phyloP scores from a whole-genome alignment of 129 eudicot genomes.

The Erigeron canadensis region DNA sequence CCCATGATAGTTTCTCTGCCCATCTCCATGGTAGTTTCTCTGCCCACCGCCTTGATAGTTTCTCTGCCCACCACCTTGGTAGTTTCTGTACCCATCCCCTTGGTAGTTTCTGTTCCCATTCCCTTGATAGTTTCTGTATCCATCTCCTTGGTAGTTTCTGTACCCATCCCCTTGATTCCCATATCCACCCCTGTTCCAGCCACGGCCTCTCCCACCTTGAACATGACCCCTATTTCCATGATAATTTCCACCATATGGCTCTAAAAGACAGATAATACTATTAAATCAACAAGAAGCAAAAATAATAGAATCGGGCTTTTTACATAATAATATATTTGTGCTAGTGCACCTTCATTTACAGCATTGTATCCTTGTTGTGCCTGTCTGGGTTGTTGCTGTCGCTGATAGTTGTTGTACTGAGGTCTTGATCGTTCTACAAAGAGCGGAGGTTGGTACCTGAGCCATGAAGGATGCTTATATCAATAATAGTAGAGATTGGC shows the following conservation, averaged over 20 bases:
- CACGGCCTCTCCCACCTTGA: constrained; percentile 78
- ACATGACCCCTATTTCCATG: constrained; percentile 48
- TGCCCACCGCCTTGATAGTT: constrained; percentile 35
- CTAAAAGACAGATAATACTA: constrained; percentile 32
- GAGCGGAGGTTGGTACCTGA: constrained; percentile 93
- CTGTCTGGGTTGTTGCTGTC: constrained; percentile 59
- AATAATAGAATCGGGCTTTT: neutral
- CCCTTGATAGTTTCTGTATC: constrained; percentile 9
- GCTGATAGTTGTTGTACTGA: constrained; percentile 51
- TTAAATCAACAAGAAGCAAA: neutral
- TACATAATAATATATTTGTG: neutral
- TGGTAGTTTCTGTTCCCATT: neutral
- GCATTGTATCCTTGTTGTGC: constrained; percentile 47
- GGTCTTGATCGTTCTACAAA: constrained; percentile 60
- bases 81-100: constrained; percentile 24
- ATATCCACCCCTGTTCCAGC: constrained; percentile 74
- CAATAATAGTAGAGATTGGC: constrained; percentile 3
- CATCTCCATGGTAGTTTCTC: constrained; percentile 27
- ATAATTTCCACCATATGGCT: constrained; percentile 53
- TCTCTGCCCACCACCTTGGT: constrained; percentile 27
- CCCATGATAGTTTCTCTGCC: constrained; percentile 34
- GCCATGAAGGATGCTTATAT: constrained; percentile 18
- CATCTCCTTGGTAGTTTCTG: constrained; percentile 26
- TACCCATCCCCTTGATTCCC: constrained; percentile 34
- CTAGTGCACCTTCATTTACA: constrained; percentile 57